These are phyloP conservation scores for Skeletonema costatum DNA, from an alignment of 108 stramenopile species.

Conservation along the genomic window DNA sequence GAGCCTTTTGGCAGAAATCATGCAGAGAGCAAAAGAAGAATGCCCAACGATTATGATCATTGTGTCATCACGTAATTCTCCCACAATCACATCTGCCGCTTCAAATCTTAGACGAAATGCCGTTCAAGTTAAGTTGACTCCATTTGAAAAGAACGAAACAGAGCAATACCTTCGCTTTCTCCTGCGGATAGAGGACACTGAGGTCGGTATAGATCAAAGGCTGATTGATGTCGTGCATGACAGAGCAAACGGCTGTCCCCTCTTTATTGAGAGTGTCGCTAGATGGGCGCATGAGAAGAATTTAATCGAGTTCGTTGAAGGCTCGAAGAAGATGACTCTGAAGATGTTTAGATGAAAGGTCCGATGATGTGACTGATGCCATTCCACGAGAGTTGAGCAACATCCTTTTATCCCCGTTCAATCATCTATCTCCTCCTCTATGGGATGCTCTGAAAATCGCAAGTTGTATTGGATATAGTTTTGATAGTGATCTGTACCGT, in stretches of 20 bases:
- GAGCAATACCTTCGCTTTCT: conserved; percentile 37
- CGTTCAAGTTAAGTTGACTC: conserved; percentile 43
- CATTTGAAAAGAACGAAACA: conserved; percentile 51
- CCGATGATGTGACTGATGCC: conserved; percentile 46
- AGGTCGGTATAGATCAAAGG: conserved; percentile 32
- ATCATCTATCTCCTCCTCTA: conserved; percentile 46
- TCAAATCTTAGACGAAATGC: conserved; percentile 32
- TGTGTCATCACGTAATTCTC: conserved; percentile 46
- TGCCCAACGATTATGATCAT: conserved; percentile 49
- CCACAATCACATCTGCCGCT: conserved; percentile 45
- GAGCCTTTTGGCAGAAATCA: conserved; percentile 50
- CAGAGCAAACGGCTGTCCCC: conserved; percentile 52
- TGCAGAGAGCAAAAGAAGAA: conserved; percentile 39
- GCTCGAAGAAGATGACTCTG: conserved; percentile 43
- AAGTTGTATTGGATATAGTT: conserved; percentile 55
- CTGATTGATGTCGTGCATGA: conserved; percentile 51
- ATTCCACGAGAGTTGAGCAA: conserved; percentile 53
- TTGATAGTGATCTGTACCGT: conserved; percentile 49
- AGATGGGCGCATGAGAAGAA: conserved; percentile 51
- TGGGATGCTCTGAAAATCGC: conserved; percentile 59
- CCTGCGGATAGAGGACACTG: conserved; percentile 24
- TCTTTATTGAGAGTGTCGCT: conserved; percentile 49
- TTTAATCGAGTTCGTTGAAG: conserved; percentile 44
- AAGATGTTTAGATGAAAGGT: conserved; percentile 42
- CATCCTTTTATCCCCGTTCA: conserved; percentile 48